Evolutionary conservation across 2,329 filamentous ascomycete genomes (phyloP).

Genomic region (Sporothrix sp.): DNA sequence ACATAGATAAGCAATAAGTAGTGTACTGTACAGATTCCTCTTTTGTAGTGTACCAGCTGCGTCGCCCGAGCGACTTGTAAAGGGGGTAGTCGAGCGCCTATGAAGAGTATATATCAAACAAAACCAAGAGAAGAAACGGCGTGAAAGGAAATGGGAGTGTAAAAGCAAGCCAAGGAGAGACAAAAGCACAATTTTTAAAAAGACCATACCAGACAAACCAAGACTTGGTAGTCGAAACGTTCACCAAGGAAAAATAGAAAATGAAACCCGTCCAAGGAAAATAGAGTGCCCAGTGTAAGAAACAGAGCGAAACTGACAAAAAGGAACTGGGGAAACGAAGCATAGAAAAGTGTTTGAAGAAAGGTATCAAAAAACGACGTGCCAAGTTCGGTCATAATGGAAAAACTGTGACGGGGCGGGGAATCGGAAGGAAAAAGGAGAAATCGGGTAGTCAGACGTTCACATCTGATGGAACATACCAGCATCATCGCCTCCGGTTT

Average conservation of each 20-base stretch:
- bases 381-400: constrained; percentile 20
- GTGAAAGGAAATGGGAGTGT: neutral
- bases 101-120: constrained; percentile 19
- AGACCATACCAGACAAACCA: constrained; percentile 19
- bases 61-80: constrained; percentile 16
- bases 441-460: constrained; percentile 30
- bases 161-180: constrained; percentile 3
- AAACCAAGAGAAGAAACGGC: neutral
- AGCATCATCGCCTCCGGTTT: constrained; percentile 71
- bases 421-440: neutral
- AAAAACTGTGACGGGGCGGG: constrained; percentile 6
- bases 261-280: constrained; percentile 1
- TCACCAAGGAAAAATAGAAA: constrained; percentile 14
- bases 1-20: constrained; percentile 4
- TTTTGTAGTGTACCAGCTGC: constrained; percentile 14
- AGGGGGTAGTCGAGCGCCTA: constrained; percentile 15
- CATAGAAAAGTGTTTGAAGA: constrained; percentile 19
- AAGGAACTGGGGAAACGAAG: constrained; percentile 18
- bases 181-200: constrained; percentile 11
- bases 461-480: constrained; percentile 98
- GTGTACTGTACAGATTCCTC: constrained; percentile 16
- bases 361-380: constrained; percentile 22
- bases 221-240: constrained; percentile 16
- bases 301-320: constrained; percentile 13
- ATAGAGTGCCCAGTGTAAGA: neutral